These are phyloP conservation scores for Bipolaris bicolor DNA, from an alignment of 2,329 filamentous ascomycete species.

Conservation along the genomic window DNA sequence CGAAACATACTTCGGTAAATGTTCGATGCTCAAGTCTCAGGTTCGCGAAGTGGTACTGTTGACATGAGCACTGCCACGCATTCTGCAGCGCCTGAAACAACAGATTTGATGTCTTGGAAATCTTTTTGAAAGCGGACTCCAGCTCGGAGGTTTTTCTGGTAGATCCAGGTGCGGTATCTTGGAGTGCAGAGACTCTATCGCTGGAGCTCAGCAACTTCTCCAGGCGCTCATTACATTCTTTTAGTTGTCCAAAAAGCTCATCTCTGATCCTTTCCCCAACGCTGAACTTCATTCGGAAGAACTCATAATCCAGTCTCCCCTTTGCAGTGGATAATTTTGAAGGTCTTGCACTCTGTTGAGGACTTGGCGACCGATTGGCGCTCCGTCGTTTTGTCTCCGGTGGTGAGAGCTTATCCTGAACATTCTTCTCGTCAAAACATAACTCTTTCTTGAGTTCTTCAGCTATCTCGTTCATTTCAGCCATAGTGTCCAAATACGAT, in stretches of 20 bases:
- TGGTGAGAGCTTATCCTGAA: neutral
- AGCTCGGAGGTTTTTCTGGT: slow-evolving; percentile 15
- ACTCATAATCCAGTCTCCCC: slow-evolving; percentile 16
- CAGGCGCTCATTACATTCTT: slow-evolving; percentile 26
- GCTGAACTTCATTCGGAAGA: slow-evolving; percentile 26
- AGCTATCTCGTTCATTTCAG: neutral
- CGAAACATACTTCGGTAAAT: slow-evolving; percentile 24
- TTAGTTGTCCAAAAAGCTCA: slow-evolving; percentile 22
- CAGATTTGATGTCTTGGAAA: slow-evolving; percentile 19
- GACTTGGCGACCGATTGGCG: neutral
- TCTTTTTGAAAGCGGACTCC: slow-evolving; percentile 18
- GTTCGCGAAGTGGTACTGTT: slow-evolving; percentile 29
- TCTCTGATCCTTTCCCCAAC: slow-evolving; percentile 17
- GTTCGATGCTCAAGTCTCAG: slow-evolving; percentile 31
- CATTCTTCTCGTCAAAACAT: neutral
- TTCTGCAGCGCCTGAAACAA: slow-evolving; percentile 26
- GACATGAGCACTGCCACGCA: slow-evolving; percentile 30
- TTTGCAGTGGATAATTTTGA: neutral
- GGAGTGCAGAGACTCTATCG: slow-evolving; percentile 21
- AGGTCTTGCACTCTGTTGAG: neutral
- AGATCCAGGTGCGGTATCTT: slow-evolving; percentile 5
- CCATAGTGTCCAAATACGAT: neutral
- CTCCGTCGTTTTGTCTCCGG: neutral
- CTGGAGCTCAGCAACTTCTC: slow-evolving; percentile 28
- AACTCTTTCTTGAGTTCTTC: neutral